Percentiles rank a stretch among this genome's conserved stretches.
These are phyloP conservation scores for Raddia guianensis DNA, from an alignment of 176 grass and related monocot species.

Conservation along the genomic window DNA sequence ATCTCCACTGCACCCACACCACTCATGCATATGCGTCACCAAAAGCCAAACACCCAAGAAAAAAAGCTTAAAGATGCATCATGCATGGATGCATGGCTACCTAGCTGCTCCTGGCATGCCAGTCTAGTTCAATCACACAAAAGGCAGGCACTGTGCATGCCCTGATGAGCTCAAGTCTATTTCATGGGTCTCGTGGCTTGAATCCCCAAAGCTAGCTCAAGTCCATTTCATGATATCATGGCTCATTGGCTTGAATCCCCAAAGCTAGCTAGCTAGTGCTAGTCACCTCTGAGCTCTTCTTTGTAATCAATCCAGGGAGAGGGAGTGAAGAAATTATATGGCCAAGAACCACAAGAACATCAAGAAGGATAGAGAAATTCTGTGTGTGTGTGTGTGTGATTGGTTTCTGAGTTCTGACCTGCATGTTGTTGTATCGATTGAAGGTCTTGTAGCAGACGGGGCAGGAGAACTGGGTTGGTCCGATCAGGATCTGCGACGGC, in stretches of 20 bases:
- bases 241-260: not conserved
- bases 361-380: not conserved
- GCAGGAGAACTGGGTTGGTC: conserved; percentile 97
- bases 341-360: conserved; percentile 3
- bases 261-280: conserved; percentile 26
- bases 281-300: not conserved
- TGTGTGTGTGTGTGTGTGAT: not conserved
- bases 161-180: conserved; percentile 27
- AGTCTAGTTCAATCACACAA: conserved; percentile 98
- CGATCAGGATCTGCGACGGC: conserved; percentile 95
- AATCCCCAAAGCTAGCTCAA: conserved; percentile 15
- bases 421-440: conserved; percentile 99
- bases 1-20: conserved; percentile 47
- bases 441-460: conserved; percentile 99
- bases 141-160: conserved; percentile 63
- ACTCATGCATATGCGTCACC: conserved; percentile 41
- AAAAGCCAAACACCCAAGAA: conserved; percentile 52
- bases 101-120: conserved; percentile 60
- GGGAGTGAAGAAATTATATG: not conserved
- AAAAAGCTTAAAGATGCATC: conserved; percentile 77
- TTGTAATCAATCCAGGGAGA: conserved; percentile 30
- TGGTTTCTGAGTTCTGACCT: conserved; percentile 48
- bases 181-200: no score
- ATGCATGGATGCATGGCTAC: conserved; percentile 35
- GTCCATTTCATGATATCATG: conserved; percentile 30